Evolutionary conservation across 2,329 filamentous ascomycete genomes (phyloP).

Genomic region (Penicillium carneum): DNA sequence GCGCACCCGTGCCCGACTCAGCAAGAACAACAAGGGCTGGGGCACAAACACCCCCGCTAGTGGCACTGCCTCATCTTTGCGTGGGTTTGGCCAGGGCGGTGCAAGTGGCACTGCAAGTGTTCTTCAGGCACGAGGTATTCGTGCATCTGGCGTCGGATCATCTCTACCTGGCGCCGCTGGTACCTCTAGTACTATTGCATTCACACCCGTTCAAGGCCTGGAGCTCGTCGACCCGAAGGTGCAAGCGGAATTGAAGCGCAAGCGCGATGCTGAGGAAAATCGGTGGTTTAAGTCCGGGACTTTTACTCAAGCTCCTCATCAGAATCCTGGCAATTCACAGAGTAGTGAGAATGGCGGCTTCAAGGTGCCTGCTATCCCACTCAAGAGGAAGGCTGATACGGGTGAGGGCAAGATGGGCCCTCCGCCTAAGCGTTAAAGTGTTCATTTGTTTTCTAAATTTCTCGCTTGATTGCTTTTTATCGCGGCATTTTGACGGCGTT

Average conservation of each 20-base stretch:
- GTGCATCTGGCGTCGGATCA: slow-evolving; percentile 80
- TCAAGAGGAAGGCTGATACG: slow-evolving; percentile 75
- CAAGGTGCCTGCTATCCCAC: slow-evolving; percentile 79
- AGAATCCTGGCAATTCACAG: slow-evolving; percentile 35
- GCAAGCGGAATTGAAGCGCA: slow-evolving; percentile 83
- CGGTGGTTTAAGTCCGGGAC: slow-evolving; percentile 97
- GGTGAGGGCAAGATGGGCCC: slow-evolving; percentile 64
- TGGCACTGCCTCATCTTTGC: slow-evolving; percentile 77
- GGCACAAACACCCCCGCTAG: slow-evolving; percentile 69
- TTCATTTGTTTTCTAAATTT: neutral
- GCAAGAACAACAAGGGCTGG: slow-evolving; percentile 96
- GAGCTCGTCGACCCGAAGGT: slow-evolving; percentile 94
- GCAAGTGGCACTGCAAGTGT: slow-evolving; percentile 68
- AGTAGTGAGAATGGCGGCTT: slow-evolving; percentile 68
- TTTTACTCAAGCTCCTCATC: slow-evolving; percentile 80
- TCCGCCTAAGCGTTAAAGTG: slow-evolving; percentile 45
- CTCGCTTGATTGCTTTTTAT: slow-evolving; percentile 18
- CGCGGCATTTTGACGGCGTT: slow-evolving; percentile 33
- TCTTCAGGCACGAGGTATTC: slow-evolving; percentile 79
- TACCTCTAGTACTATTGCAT: slow-evolving; percentile 85
- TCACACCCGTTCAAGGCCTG: slow-evolving; percentile 91
- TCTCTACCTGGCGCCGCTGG: slow-evolving; percentile 70
- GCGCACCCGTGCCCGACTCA: slow-evolving; percentile 88
- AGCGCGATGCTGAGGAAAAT: slow-evolving; percentile 92
- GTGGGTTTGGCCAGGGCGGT: slow-evolving; percentile 73